phyloP scores from a whole-genome alignment of 192 early-diverging fungal species.

The Backusella australiensis region DNA sequence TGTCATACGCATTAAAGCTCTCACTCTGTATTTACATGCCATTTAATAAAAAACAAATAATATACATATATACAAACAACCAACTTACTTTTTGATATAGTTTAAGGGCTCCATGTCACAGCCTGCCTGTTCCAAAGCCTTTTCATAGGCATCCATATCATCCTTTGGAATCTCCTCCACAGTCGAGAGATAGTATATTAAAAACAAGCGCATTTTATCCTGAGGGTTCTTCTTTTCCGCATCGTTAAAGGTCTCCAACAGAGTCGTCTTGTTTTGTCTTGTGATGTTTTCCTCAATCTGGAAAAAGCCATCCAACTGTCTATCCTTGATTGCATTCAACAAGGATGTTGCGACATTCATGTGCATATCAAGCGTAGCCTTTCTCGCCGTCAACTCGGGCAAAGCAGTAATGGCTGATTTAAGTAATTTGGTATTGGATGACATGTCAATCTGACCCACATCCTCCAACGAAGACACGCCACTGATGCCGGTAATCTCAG shows the following conservation, averaged over 20 bases:
- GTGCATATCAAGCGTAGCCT: constrained; percentile 95
- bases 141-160: constrained; percentile 84
- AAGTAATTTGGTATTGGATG: constrained; percentile 82
- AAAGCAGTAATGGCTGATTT: constrained; percentile 89
- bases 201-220: constrained; percentile 90
- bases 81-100: constrained; percentile 78
- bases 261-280: constrained; percentile 70
- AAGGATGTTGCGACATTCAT: constrained; percentile 96
- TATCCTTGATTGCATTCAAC: constrained; percentile 85
- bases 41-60: background rate
- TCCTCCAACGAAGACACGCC: constrained; percentile 84
- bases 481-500: constrained; percentile 83
- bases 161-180: constrained; percentile 70
- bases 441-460: constrained; percentile 73
- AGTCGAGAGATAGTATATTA: constrained; percentile 82
- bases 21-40: constrained; percentile 34
- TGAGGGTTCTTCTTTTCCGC: constrained; percentile 73
- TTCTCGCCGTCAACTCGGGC: constrained; percentile 92
- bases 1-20: constrained; percentile 62
- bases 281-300: constrained; percentile 89
- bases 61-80: background rate
- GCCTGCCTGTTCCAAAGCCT: constrained; percentile 70
- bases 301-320: constrained; percentile 93
- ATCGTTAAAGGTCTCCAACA: constrained; percentile 85
- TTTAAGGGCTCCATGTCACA: constrained; percentile 72